Conservation (phyloP, 148 eudicot genomes). For the Cornus suecica region DNA sequence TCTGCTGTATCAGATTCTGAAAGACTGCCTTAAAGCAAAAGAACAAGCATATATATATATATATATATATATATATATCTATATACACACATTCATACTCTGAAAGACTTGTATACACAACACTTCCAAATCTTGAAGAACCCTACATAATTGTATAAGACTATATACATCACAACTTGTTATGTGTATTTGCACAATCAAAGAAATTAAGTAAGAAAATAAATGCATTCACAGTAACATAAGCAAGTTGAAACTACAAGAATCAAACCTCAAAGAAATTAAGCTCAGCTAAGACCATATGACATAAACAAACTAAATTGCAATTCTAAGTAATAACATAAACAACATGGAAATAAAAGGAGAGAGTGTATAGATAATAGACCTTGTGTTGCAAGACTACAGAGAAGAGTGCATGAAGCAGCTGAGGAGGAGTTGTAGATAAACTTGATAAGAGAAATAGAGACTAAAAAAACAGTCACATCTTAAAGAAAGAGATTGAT, state of each 20-base stretch:
- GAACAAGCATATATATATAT: background rate
- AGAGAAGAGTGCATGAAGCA: constrained; percentile 21
- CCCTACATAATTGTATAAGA: no score
- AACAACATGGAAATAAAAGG: background rate
- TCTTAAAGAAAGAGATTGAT: background rate
- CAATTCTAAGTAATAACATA: constrained; percentile 1
- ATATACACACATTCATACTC: background rate
- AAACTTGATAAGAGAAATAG: constrained; percentile 10
- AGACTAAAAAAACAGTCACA: background rate
- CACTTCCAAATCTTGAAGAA: background rate
- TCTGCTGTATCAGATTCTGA: background rate
- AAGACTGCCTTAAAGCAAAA: background rate
- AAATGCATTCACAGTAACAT: background rate
- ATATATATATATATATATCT: no score
- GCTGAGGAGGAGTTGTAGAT: constrained; percentile 22
- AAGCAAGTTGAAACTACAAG: background rate
- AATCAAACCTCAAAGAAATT: background rate
- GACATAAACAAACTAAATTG: background rate
- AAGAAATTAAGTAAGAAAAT: background rate
- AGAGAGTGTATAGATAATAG: constrained; percentile 11
- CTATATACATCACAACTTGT: no score
- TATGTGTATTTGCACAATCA: background rate
- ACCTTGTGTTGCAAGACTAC: constrained; percentile 21
- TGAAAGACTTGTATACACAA: background rate
- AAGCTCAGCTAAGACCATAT: background rate